Base-by-base conservation (phyloP, 2,329 filamentous ascomycete species). In the Alternaria longipes region DNA sequence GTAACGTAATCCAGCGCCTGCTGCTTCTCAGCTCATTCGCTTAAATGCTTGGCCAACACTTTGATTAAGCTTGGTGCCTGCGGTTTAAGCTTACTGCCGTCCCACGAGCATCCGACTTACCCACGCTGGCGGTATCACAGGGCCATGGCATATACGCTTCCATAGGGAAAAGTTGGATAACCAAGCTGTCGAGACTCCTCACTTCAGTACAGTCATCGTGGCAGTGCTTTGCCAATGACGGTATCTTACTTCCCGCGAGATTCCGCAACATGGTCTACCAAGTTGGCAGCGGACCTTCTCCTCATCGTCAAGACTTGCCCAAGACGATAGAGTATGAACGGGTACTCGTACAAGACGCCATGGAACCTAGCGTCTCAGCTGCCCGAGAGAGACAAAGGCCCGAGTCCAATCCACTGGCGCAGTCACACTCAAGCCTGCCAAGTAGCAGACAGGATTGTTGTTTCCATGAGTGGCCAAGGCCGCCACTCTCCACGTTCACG, bases 81-180 rank as follows among this genome's bases (percentile, higher is more conserved):
- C 66, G 54, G 42, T 69, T 75, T 75, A 76, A 77, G 74, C 74
- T 77, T 77, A 78, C 74, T 41, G 67, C 58, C 60, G 67, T 72
- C 59, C 66, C 69, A 70, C 63, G 61, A 67, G 66, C 66, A 66
- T 68, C 67, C 69, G 60, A 63, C 60, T 65, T 65, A 65, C 60
- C 69, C 74, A 73, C 63, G 64, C 69, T 69, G 67, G 72, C 67
- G 71, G 68, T 57, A 70, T 59, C 45, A 56, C 62, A 61, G 49
- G 56, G 42, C 54, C 54, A 41, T 63, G 36, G 45, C 46, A 40
- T 46, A 28, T 52, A 54, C 65, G 47, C 45, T 56, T 62, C 47
- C 36, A 47, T 54, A 44, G 63, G 56, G 42, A 56, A 54, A 47
- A 60, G 41, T 9, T 53, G 42, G 40, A 30, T 36, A 42, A 41